phyloP scores from a whole-genome alignment of 2,329 filamentous ascomycete genomes.

The Pseudogymnoascus sp. region DNA sequence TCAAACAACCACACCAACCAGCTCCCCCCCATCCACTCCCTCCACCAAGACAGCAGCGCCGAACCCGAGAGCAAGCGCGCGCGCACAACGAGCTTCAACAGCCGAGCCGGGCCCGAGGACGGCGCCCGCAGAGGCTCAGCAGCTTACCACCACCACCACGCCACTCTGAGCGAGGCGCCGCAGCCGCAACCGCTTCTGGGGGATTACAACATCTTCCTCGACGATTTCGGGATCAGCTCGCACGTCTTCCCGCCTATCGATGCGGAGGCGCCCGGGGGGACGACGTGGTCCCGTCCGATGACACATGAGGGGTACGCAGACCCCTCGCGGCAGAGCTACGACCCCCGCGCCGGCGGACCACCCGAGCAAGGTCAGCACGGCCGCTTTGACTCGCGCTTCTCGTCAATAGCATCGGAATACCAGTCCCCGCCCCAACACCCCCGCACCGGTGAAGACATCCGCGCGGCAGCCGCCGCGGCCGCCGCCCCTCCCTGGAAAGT shows the following conservation, averaged over 20 bases:
- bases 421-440: not conserved
- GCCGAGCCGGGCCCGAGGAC: not conserved
- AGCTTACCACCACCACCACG: constrained; percentile 33
- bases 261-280: not conserved
- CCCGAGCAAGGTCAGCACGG: not conserved
- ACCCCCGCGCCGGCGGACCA: not conserved
- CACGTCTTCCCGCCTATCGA: not conserved
- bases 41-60: not conserved
- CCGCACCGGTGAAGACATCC: not conserved
- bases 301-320: not conserved
- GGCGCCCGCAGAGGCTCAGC: constrained; percentile 25
- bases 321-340: not conserved
- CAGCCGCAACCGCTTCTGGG: constrained; percentile 32
- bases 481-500: constrained; percentile 36
- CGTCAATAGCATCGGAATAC: not conserved
- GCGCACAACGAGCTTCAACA: not conserved
- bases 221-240: constrained; percentile 40
- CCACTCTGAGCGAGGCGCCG: constrained; percentile 25
- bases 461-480: not conserved
- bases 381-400: not conserved
- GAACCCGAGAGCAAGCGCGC: not conserved
- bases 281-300: not conserved
- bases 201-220: constrained; percentile 52
- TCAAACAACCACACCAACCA: not conserved
- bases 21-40: not conserved